Evolutionary conservation across 2,329 filamentous ascomycete species (phyloP).

Genomic region (Arthrinium phaeospermum): DNA sequence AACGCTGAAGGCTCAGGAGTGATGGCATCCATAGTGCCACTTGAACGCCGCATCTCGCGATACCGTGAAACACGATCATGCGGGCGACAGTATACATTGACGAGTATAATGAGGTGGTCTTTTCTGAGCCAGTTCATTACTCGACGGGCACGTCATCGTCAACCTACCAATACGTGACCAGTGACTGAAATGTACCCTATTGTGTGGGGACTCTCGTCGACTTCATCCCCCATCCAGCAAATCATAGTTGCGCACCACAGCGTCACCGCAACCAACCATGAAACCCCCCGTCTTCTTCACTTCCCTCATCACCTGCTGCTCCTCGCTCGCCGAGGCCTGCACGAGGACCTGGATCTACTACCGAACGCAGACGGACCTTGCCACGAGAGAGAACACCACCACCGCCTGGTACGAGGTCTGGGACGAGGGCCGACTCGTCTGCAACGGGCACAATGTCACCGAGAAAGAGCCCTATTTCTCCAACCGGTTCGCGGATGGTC

Average conservation of each 20-base stretch:
- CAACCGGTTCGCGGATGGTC: not conserved
- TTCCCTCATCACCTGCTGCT: not conserved
- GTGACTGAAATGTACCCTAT: too few relatives aligned
- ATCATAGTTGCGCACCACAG: not conserved
- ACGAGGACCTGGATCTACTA: not conserved
- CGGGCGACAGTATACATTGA: too few relatives aligned
- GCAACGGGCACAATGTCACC: not conserved
- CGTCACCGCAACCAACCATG: not conserved
- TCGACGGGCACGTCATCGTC: too few relatives aligned
- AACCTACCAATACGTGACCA: not conserved
- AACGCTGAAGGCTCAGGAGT: too few relatives aligned
- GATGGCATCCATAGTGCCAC: not conserved
- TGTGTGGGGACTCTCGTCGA: too few relatives aligned
- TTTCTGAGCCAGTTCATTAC: too few relatives aligned
- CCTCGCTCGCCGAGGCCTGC: not conserved
- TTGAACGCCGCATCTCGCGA: not conserved
- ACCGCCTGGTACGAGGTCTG: not conserved
- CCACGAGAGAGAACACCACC: not conserved
- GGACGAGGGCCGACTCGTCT: not conserved
- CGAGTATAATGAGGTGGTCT: too few relatives aligned
- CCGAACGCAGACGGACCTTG: not conserved
- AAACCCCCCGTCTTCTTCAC: not conserved
- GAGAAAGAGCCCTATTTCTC: not conserved
- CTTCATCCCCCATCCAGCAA: not conserved
- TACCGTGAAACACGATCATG: not conserved